Base-by-base conservation (phyloP, 2,329 filamentous ascomycete genomes). In the Bipolaris sorokiniana region DNA sequence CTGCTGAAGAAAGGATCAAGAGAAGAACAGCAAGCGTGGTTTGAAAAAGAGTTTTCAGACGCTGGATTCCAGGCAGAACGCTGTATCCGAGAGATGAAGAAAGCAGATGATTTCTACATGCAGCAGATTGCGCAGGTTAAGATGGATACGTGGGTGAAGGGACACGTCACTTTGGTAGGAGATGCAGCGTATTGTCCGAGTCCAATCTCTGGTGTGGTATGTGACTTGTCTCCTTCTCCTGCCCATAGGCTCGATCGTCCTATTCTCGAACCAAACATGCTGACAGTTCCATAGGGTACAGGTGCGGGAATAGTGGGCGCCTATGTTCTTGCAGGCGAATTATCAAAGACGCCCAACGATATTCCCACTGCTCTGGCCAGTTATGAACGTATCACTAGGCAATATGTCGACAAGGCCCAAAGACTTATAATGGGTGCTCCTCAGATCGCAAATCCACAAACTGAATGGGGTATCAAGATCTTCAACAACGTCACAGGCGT, bases 61-160 rank as follows among this genome's bases (percentile, higher is more conserved):
- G 74, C 72, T 0, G 79, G 78, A 1, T 80, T 77, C 72, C 59
- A 78, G 54, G 63, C 64, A 0, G 67, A 76, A 2, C 69, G 76
- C 0, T 66, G 78, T 2, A 46, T 82, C 0, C 58, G 71, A 7
- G 78, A 65, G 1, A 78, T 83, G 77, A 64, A 73, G 26, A 66
- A 64, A 1, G 65, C 75, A 0, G 63, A 77, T 0, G 77, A 82
- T 52, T 82, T 81, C 61, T 83, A 82, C 64, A 78, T 76, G 56
- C 74, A 79, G 28, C 73, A 77, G 16, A 65, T 78, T n/a, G 76
- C 70, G 5, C 75, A 79, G 45, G 71, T 80, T 42, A 75, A 73
- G 44, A 70, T 79, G 59, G 59, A 71, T 2, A 49, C 61, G 2
- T 78, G 75, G 72, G 68, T 66, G 1, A 65, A 69, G 16, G 74